A percentile compares a stretch with the other conserved stretches of the same genome.
phyloP scores from a whole-genome alignment of 2,329 filamentous ascomycete genomes.

The Albifimbria verrucaria region DNA sequence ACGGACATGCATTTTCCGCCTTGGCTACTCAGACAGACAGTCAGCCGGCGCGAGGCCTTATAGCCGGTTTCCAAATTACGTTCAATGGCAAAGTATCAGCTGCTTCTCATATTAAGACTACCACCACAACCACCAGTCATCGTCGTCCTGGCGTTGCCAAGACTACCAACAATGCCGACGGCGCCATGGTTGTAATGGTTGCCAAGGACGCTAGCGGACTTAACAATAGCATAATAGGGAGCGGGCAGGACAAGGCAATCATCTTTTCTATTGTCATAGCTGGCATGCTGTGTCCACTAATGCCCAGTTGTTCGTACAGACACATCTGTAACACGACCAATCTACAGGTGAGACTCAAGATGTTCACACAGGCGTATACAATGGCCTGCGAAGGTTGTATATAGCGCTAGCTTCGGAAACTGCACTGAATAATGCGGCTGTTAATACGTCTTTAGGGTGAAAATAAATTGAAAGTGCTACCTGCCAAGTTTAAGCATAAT shows the following conservation, averaged over 20 bases:
- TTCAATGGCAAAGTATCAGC: background rate
- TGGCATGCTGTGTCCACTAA: too few relatives aligned
- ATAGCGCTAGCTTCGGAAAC: too few relatives aligned
- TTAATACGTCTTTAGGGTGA: too few relatives aligned
- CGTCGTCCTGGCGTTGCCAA: background rate
- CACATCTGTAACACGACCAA: too few relatives aligned
- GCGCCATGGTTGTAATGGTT: background rate
- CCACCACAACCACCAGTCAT: background rate
- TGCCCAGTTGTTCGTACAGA: too few relatives aligned
- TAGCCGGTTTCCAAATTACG: background rate
- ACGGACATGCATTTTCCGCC: background rate
- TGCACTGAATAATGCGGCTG: too few relatives aligned
- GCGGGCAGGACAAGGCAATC: background rate
- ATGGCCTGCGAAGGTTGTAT: too few relatives aligned
- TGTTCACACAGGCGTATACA: too few relatives aligned
- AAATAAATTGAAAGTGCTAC: too few relatives aligned
- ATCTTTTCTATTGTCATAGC: too few relatives aligned
- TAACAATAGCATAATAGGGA: background rate
- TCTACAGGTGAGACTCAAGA: too few relatives aligned
- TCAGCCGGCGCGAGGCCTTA: background rate
- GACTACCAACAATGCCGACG: background rate
- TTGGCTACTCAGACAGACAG: background rate
- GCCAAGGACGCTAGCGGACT: background rate
- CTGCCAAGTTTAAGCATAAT: too few relatives aligned
- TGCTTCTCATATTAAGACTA: background rate